Percentiles rank a stretch among this genome's conserved stretches.
phyloP scores from a whole-genome alignment of 2,329 filamentous ascomycete species.

The Tolypocladium ovalisporum region DNA sequence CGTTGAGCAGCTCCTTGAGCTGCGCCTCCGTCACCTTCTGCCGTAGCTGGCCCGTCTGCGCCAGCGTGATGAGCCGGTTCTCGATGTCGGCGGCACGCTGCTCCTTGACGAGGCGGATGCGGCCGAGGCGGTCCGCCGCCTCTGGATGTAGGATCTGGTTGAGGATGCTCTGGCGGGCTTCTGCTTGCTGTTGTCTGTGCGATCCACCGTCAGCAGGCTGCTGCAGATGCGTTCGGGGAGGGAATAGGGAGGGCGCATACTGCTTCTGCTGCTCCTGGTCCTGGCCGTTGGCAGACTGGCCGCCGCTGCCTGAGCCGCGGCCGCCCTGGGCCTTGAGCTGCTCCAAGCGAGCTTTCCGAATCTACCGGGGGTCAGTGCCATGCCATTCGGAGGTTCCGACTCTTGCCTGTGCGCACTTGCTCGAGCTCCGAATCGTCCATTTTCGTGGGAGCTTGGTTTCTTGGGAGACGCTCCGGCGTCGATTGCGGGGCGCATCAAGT shows the following conservation, averaged over 20 bases:
- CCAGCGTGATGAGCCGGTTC: conserved; percentile 85
- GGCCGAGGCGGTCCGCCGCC: conserved; percentile 82
- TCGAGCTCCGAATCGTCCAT: conserved; percentile 36
- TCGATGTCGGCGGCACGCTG: conserved; percentile 83
- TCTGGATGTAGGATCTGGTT: conserved; percentile 90
- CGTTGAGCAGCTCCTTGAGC: conserved; percentile 81
- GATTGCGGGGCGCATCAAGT: conserved; percentile 2
- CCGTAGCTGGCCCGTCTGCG: conserved; percentile 75
- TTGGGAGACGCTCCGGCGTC: conserved; percentile 1
- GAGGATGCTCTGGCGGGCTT: conserved; percentile 68
- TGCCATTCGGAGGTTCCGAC: too few relatives aligned
- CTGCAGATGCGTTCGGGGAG: not conserved
- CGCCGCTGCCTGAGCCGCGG: conserved; percentile 31
- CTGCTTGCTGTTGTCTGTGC: conserved; percentile 41
- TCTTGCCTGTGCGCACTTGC: conserved; percentile 16
- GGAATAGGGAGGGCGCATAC: conserved; percentile 10
- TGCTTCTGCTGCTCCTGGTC: conserved; percentile 51
- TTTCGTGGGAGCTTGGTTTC: conserved; percentile 5
- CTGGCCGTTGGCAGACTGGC: conserved; percentile 24
- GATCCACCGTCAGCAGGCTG: not conserved
- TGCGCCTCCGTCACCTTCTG: conserved; percentile 85
- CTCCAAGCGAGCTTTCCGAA: conserved; percentile 82
- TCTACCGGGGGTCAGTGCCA: conserved; percentile 37
- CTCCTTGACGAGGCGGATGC: conserved; percentile 93
- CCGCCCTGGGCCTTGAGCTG: conserved; percentile 72